These are phyloP conservation scores for Capronia epimyces DNA, from an alignment of 2,329 filamentous ascomycete genomes.

Conservation along the genomic window DNA sequence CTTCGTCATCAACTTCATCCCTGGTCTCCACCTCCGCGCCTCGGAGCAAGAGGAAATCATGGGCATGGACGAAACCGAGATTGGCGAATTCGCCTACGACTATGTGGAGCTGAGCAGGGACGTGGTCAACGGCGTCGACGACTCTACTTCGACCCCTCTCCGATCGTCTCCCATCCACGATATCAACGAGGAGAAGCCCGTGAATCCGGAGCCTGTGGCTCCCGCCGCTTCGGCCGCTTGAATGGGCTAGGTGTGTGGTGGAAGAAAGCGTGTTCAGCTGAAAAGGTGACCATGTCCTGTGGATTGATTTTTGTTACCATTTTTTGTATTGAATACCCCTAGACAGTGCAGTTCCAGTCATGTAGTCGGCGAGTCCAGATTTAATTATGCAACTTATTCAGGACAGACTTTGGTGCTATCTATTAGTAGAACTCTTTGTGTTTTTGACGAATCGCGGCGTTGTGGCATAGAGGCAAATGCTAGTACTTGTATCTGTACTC, in stretches of 20 bases:
- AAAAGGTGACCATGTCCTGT: neutral
- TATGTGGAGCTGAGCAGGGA: slow-evolving; percentile 60
- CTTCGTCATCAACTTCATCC: slow-evolving; percentile 54
- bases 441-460: too few relatives aligned
- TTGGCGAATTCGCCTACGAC: slow-evolving; percentile 67
- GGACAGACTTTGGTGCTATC: too few relatives aligned
- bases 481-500: too few relatives aligned
- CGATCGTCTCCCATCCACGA: slow-evolving; percentile 13
- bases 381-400: too few relatives aligned
- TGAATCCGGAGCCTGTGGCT: neutral
- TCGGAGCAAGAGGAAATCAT: slow-evolving; percentile 52
- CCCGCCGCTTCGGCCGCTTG: neutral
- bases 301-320: neutral
- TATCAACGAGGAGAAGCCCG: slow-evolving; percentile 2
- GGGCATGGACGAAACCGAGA: slow-evolving; percentile 68
- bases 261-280: neutral
- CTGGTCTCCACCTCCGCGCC: slow-evolving; percentile 51
- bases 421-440: too few relatives aligned
- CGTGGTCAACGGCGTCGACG: slow-evolving; percentile 47
- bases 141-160: slow-evolving; percentile 2
- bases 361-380: too few relatives aligned
- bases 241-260: neutral
- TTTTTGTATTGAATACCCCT: neutral
- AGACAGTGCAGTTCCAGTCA: too few relatives aligned
- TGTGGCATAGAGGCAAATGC: too few relatives aligned